phyloP scores from a whole-genome alignment of 2,329 filamentous ascomycete species.

The Nemania abortiva region DNA sequence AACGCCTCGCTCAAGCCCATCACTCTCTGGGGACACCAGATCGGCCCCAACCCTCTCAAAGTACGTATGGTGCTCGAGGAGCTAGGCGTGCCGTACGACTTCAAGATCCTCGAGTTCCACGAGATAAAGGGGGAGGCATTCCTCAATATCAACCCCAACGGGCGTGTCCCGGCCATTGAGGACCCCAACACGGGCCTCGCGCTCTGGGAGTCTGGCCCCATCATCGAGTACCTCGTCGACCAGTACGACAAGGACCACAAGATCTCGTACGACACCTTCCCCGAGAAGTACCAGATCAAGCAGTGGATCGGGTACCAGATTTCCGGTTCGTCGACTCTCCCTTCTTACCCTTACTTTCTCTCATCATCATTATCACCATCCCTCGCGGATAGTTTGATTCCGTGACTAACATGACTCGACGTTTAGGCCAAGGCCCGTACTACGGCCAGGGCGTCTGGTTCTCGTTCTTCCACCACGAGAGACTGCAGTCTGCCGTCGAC shows the following conservation, averaged over 20 bases:
- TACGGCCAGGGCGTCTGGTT: conserved; percentile 62
- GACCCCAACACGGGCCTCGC: conserved; percentile 41
- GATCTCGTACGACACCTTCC: conserved; percentile 51
- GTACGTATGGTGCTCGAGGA: conserved; percentile 49
- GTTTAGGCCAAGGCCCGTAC: conserved; percentile 59
- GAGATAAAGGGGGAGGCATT: conserved; percentile 38
- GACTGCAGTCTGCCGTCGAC: conserved; percentile 57
- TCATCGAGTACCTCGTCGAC: conserved; percentile 42
- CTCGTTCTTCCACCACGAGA: conserved; percentile 55
- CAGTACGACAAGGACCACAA: conserved; percentile 55
- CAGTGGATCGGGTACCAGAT: conserved; percentile 61
- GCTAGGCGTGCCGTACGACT: conserved; percentile 49
- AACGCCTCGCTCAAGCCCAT: conserved; percentile 49
- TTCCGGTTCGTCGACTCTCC: conserved; percentile 47
- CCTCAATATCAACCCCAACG: conserved; percentile 41
- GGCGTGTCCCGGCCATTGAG: conserved; percentile 41
- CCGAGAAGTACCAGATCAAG: conserved; percentile 55
- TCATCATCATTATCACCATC: neutral
- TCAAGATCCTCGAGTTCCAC: conserved; percentile 22
- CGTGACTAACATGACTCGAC: neutral
- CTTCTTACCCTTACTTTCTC: neutral
- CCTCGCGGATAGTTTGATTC: neutral
- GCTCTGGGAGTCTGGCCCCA: conserved; percentile 44
- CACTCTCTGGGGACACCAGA: conserved; percentile 44
- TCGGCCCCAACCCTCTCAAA: conserved; percentile 51